Conservation (phyloP, 2,329 filamentous ascomycete genomes). For the Pyrenophora teres region DNA sequence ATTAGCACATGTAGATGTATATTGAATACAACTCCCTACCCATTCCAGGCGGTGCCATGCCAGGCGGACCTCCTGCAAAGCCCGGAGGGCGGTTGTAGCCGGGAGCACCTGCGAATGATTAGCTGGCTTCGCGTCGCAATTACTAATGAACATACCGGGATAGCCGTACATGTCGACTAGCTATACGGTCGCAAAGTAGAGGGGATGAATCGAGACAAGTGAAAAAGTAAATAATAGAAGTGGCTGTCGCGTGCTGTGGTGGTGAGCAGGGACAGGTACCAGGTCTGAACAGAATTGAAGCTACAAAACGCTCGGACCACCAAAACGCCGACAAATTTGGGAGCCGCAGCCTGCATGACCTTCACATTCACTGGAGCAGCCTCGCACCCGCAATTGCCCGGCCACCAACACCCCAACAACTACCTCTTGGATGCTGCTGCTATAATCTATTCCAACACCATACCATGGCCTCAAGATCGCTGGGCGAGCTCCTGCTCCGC, state of each 20-base stretch:
- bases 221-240: neutral
- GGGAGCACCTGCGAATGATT: constrained; percentile 49
- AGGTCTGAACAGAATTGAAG: constrained; percentile 9
- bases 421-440: neutral
- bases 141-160: constrained; percentile 28
- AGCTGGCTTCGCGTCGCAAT: constrained; percentile 15
- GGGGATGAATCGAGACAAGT: neutral
- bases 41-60: constrained; percentile 79
- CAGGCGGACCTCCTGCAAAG: constrained; percentile 74
- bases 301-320: constrained; percentile 21
- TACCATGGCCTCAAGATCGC: constrained; percentile 37
- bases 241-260: constrained; percentile 12
- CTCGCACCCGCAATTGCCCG: constrained; percentile 5
- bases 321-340: constrained; percentile 30
- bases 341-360: constrained; percentile 19
- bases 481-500: constrained; percentile 41
- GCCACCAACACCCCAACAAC: neutral
- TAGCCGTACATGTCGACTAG: constrained; percentile 44
- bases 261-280: constrained; percentile 9
- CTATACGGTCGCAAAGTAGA: constrained; percentile 2
- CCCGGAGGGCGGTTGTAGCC: constrained; percentile 76
- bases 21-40: constrained; percentile 59
- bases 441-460: neutral
- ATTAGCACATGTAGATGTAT: constrained; percentile 1
- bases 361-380: constrained; percentile 3